Evolutionary conservation across 805 yeast species (phyloP).

Genomic region (Lachancea mirantina): DNA sequence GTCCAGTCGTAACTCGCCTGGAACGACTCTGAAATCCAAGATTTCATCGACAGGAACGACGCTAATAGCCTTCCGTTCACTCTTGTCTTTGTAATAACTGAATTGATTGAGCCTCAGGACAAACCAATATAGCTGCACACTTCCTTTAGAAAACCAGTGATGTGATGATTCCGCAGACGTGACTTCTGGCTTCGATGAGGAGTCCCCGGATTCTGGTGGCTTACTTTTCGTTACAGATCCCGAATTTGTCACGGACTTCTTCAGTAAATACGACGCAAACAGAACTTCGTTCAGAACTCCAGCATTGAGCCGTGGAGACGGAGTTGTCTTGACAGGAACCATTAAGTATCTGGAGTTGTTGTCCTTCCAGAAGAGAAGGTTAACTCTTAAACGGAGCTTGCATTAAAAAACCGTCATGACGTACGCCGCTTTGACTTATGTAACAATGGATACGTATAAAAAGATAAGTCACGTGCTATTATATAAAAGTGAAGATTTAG

Average conservation of each 20-base stretch:
- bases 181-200: background rate
- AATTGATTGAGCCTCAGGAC: constrained; percentile 20
- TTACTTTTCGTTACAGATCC: background rate
- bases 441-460: too few relatives aligned
- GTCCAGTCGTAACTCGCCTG: constrained; percentile 10
- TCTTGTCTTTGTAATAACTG: constrained; percentile 20
- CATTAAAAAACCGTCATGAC: too few relatives aligned
- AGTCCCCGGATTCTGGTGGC: background rate
- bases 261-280: constrained; percentile 8
- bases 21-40: constrained; percentile 11
- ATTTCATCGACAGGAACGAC: constrained; percentile 16
- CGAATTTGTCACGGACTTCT: constrained; percentile 4
- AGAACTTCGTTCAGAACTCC: constrained; percentile 6
- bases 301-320: too few relatives aligned
- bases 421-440: too few relatives aligned
- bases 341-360: too few relatives aligned
- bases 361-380: too few relatives aligned
- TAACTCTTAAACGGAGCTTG: too few relatives aligned
- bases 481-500: too few relatives aligned
- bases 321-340: too few relatives aligned
- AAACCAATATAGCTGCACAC: constrained; percentile 17
- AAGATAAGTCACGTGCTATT: too few relatives aligned
- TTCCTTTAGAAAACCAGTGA: constrained; percentile 6
- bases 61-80: constrained; percentile 18
- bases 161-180: constrained; percentile 2